phyloP scores from a whole-genome alignment of 2,329 filamentous ascomycete species.

The Graphium sp. region DNA sequence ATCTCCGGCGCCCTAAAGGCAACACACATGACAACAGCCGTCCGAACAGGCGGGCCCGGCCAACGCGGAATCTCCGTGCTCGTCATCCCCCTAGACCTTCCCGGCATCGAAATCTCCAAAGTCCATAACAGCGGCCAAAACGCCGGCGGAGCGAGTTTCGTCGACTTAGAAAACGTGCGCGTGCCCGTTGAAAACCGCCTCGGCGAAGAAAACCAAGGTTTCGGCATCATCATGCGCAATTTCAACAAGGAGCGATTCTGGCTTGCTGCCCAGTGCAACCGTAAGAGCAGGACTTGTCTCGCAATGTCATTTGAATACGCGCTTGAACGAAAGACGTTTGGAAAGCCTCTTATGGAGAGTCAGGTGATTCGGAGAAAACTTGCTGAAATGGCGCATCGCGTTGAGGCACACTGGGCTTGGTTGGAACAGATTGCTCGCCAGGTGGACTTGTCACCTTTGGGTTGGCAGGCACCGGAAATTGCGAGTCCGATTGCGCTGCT shows the following conservation, averaged over 20 bases:
- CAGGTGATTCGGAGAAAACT: conserved; percentile 44
- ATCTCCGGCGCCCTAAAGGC: conserved; percentile 47
- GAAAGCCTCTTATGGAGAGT: conserved; percentile 36
- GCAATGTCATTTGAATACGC: conserved; percentile 35
- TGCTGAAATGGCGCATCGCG: conserved; percentile 36
- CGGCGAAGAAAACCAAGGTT: conserved; percentile 35
- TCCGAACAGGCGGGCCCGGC: conserved; percentile 38
- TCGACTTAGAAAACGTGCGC: conserved; percentile 35
- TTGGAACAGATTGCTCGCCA: conserved; percentile 44
- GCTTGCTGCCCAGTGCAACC: conserved; percentile 37
- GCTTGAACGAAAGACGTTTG: conserved; percentile 36
- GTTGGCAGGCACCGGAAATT: conserved; percentile 14
- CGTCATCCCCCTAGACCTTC: conserved; percentile 31
- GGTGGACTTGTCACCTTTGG: conserved; percentile 15
- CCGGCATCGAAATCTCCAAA: conserved; percentile 32
- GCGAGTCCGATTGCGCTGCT: conserved; percentile 14
- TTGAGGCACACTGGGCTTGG: conserved; percentile 46
- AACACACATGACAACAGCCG: conserved; percentile 44
- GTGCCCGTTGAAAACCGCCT: conserved; percentile 36
- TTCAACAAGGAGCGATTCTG: conserved; percentile 43
- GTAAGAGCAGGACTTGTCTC: conserved; percentile 37
- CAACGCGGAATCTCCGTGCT: conserved; percentile 36
- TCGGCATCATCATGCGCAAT: conserved; percentile 40
- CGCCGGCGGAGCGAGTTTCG: conserved; percentile 41
- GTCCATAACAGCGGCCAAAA: conserved; percentile 52